Percentiles rank a stretch among this genome's conserved stretches.
Conservation (phyloP, 2,329 filamentous ascomycete genomes). For the Calonectria pseudoturangicola region DNA sequence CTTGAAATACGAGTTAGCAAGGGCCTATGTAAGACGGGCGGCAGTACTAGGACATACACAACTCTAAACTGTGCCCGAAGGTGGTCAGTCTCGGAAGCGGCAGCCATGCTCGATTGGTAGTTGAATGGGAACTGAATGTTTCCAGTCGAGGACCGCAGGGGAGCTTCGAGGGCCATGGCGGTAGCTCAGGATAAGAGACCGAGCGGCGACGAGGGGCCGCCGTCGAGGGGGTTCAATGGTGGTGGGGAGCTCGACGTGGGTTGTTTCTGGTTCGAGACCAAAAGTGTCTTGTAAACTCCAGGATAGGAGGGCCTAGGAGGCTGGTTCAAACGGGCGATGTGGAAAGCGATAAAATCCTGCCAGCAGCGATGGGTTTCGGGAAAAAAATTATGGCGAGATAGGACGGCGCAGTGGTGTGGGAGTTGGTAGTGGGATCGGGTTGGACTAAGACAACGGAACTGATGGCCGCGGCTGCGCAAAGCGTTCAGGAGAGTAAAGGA, state of each 20-base stretch:
- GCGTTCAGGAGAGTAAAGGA: slow-evolving; percentile 13
- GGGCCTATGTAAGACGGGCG: neutral
- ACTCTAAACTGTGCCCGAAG: slow-evolving; percentile 69
- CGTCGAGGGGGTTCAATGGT: slow-evolving; percentile 41
- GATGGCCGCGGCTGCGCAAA: slow-evolving; percentile 12
- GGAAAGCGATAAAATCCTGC: slow-evolving; percentile 11
- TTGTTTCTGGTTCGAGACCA: slow-evolving; percentile 45
- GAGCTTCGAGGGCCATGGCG: slow-evolving; percentile 68
- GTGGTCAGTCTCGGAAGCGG: slow-evolving; percentile 71
- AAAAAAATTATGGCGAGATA: neutral
- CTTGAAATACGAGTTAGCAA: slow-evolving; percentile 49
- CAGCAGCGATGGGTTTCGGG: neutral
- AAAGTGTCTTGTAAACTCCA: slow-evolving; percentile 51
- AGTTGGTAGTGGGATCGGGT: slow-evolving; percentile 24
- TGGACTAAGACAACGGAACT: slow-evolving; percentile 12
- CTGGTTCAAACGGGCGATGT: slow-evolving; percentile 8
- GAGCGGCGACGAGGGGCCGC: slow-evolving; percentile 40
- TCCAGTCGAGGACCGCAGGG: slow-evolving; percentile 77
- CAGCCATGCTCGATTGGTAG: slow-evolving; percentile 71
- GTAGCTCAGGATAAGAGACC: slow-evolving; percentile 37
- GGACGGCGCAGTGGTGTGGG: slow-evolving; percentile 17
- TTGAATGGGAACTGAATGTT: slow-evolving; percentile 63
- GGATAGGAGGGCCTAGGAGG: slow-evolving; percentile 34
- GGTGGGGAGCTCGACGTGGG: slow-evolving; percentile 38
- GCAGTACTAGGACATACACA: slow-evolving; percentile 65